Base-by-base conservation (phyloP, 1,139 yeast species). In the Geotrichum candidum region DNA sequence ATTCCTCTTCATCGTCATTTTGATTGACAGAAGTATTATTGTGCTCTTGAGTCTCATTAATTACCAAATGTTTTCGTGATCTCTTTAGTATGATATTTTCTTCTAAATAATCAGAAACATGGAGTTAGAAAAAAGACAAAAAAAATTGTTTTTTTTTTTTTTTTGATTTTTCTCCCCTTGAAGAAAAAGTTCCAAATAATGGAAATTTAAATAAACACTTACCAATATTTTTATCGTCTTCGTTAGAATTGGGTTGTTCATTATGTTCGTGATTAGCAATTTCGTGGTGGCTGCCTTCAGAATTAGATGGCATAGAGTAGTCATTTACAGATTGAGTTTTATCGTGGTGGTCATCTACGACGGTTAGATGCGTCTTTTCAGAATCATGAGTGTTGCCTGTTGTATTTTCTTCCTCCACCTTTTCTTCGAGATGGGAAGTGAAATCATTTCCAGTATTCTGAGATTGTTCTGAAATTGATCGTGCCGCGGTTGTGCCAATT, bases 1-100 rank as follows among this genome's bases (percentile, higher is more conserved):
- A 69, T 6, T 63, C 64, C 54, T 58, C 65, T 45, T 66, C 71
- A 22, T 65, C 72, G n/a, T 66, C 70, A 29, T 68, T 68, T 18
- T 65, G 67, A 41, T 41, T 41, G 15, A 15, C 46, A 41, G 46
- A 15, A 11, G 35, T 60, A 64, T 11, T 53, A 52, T 41, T 41
- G 62, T 53, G 58, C 18, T 56, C 56, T 38, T 58, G 55, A 15
- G 51, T 25, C 9, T 61, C 60, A 9, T 52, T 52, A n/a, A 58
- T 31, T 22, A 59, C 52, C 7, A 65, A 60, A 5, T 66, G 59
- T 57, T 65, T 65, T 27, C 65, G 57, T 11, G 64, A 55, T 25
- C 53, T 53, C 31, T 61, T 46, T 46, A 57, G 51, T 35, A 61
- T 63, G 18, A 57, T 59, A 18, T 61, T 61, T 15, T 57, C 60